Evolutionary conservation across 129 eudicot genomes (phyloP), one percentile per base, ranked within the genome.

Genomic region (Helianthus annuus): DNA sequence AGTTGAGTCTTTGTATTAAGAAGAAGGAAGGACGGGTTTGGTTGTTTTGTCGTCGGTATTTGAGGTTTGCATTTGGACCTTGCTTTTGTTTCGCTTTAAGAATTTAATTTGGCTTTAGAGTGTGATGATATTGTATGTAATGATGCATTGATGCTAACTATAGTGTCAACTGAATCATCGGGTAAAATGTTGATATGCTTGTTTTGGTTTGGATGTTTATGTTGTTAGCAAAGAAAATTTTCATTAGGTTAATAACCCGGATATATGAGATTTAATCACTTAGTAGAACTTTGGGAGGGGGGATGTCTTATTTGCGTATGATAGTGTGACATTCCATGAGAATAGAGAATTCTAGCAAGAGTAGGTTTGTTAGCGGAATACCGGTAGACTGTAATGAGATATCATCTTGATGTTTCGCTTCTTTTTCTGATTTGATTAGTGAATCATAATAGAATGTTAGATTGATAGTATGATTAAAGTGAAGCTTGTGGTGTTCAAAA

Each of bases 1-100:
- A 81, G 86, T 70, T 93, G 54, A 79, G 80, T 75, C 78, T 93
- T 24, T 79, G 90, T 61, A 75, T 85, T 19, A 90, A 87, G 89
- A 89, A 81, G 98, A 87, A 82, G 70, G 85, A 80, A 49, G 95
- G 92, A 7, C 81, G 61, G 0, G 88, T 83, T 17, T 90, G 95
- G 95, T 48, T 93, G 68, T 82, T 75, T 69, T 84, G 91, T 68
- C 90, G 95, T 9, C 92, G 96, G n/a, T 93, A 87, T 69, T 70
- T 93, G 76, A 93, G 98, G 98, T 93, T 78, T 44, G 66, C 17
- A 0, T 70, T 76, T 62, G 6, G 0, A 48, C 36, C 42, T 76
- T 48, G 16, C 44, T 42, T 40, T 10, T 69, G 38, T 9, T 61
- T 73, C 38, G 17, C 61, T 48, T 48, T 6, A 11, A 15, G 49